Percentiles rank a stretch among this genome's conserved stretches.
These are phyloP conservation scores for Fusarium setosum DNA, from an alignment of 2,329 filamentous ascomycete species.

Conservation along the genomic window DNA sequence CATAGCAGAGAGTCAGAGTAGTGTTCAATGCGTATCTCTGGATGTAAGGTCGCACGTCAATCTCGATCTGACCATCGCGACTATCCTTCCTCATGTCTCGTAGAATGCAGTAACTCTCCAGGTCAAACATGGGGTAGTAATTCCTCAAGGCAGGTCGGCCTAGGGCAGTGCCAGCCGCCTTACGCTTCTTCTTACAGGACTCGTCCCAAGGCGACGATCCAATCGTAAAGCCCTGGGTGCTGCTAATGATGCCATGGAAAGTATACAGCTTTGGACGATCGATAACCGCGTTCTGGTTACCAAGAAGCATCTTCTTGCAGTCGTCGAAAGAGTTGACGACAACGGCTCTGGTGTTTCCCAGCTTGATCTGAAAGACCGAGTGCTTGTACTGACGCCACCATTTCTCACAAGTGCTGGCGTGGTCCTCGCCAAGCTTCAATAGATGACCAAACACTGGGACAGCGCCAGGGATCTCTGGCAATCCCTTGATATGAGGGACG, in stretches of 20 bases:
- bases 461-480: slow-evolving; percentile 68
- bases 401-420: slow-evolving; percentile 61
- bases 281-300: slow-evolving; percentile 80
- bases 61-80: slow-evolving; percentile 52
- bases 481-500: slow-evolving; percentile 67
- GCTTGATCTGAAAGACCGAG: slow-evolving; percentile 52
- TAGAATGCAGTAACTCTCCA: slow-evolving; percentile 63
- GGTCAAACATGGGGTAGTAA: slow-evolving; percentile 64
- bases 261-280: slow-evolving; percentile 83
- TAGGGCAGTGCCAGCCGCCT: slow-evolving; percentile 81
- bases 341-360: slow-evolving; percentile 53
- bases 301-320: slow-evolving; percentile 80
- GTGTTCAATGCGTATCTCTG: slow-evolving; percentile 66
- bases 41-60: slow-evolving; percentile 61
- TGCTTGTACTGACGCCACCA: slow-evolving; percentile 61
- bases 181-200: slow-evolving; percentile 79
- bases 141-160: slow-evolving; percentile 57
- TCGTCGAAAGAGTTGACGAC: slow-evolving; percentile 78
- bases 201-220: slow-evolving; percentile 87
- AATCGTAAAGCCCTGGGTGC: slow-evolving; percentile 82
- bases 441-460: slow-evolving; percentile 72
- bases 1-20: slow-evolving; percentile 65
- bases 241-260: slow-evolving; percentile 82
- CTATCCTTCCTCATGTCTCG: slow-evolving; percentile 59
- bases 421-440: slow-evolving; percentile 66